These are phyloP conservation scores for Ceratobasidium sp. DNA, from an alignment of 1,284 basidiomycete genomes.

Conservation along the genomic window DNA sequence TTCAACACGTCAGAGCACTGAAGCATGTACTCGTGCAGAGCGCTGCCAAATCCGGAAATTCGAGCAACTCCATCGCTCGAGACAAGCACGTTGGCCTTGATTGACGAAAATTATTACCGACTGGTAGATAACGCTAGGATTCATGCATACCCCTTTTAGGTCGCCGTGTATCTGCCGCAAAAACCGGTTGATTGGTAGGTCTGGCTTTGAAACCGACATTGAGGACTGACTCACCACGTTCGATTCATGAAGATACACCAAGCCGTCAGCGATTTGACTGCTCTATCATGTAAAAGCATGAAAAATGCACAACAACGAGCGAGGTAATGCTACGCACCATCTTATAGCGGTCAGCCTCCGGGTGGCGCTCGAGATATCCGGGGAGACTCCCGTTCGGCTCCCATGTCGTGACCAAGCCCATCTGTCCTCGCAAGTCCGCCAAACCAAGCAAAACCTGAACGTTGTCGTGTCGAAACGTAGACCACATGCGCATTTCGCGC, in stretches of 20 bases:
- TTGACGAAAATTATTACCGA: too few relatives aligned
- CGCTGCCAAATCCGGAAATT: conserved; percentile 4
- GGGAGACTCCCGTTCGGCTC: not conserved
- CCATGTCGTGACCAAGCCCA: not conserved
- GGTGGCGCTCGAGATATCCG: conserved; percentile 3
- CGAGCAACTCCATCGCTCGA: not conserved
- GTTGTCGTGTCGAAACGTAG: not conserved
- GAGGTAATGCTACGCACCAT: not conserved
- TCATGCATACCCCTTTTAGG: not conserved
- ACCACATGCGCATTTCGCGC: not conserved
- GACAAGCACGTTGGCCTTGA: conserved; percentile 1
- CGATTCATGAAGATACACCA: not conserved
- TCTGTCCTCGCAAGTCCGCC: not conserved
- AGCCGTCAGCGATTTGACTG: not conserved
- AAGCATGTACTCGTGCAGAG: not conserved
- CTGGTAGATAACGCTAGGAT: too few relatives aligned
- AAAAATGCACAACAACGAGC: not conserved
- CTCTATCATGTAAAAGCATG: not conserved
- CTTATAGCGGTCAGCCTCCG: not conserved
- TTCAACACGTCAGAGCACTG: not conserved
- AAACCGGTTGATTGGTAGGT: too few relatives aligned
- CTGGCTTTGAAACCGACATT: too few relatives aligned
- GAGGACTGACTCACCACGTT: not conserved
- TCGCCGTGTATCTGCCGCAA: conserved; percentile 19
- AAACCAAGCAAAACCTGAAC: not conserved